These are phyloP conservation scores for Physcomitrellopsis africana DNA, from an alignment of 225 moss, liverwort and hornwort genomes.

Conservation along the genomic window DNA sequence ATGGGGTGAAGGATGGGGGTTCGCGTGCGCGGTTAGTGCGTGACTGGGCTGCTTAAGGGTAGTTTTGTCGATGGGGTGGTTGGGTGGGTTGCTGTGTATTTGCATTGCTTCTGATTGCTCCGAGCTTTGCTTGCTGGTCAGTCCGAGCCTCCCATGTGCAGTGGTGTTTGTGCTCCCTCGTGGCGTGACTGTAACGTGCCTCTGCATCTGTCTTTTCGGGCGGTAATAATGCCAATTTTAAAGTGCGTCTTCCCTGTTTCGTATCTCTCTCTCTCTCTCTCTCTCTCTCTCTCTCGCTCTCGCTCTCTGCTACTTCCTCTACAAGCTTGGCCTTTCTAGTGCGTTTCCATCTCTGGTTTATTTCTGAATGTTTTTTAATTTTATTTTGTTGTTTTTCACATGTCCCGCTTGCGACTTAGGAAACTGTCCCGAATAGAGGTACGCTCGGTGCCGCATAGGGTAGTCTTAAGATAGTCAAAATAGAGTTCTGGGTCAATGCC, in stretches of 20 bases:
- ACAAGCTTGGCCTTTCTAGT: too few species aligned
- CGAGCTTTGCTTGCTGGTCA: too few species aligned
- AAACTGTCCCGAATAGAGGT: too few species aligned
- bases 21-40: conserved; percentile 1
- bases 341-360: too few species aligned
- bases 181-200: conserved; percentile 5
- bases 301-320: not conserved
- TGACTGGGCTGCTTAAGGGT: not conserved
- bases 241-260: not conserved
- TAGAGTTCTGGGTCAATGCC: too few species aligned
- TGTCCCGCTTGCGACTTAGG: too few species aligned
- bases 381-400: too few species aligned
- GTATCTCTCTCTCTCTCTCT: not conserved
- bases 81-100: not conserved
- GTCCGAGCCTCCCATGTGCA: not conserved
- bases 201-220: too few species aligned
- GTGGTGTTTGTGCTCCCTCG: not conserved
- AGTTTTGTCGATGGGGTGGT: not conserved
- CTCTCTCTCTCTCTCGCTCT: too few species aligned
- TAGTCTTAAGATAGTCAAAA: too few species aligned
- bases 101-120: conserved; percentile 12
- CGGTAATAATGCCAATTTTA: conserved; percentile 2
- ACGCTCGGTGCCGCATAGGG: too few species aligned
- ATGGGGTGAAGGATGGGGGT: not conserved
- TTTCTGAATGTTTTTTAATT: too few species aligned